These are phyloP conservation scores for Tuber magnatum DNA, from an alignment of 495 filamentous ascomycete species.

Conservation along the genomic window DNA sequence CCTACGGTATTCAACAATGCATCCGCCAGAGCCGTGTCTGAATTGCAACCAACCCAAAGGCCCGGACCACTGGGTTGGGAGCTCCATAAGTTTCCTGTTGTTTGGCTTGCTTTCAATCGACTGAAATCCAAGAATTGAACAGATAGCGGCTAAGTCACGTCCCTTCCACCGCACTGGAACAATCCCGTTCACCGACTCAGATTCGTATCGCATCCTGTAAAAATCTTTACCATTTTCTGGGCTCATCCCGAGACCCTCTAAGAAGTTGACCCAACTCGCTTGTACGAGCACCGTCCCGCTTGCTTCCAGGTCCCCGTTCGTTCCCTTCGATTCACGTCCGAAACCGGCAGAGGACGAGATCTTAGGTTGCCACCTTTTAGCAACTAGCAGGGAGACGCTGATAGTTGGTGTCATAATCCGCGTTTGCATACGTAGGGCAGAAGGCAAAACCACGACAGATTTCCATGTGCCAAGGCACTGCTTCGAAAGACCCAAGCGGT, in stretches of 20 bases:
- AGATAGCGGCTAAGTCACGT: conserved; percentile 28
- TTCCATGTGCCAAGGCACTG: conserved; percentile 29
- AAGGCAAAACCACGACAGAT: conserved; percentile 11
- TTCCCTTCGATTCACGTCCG: neutral
- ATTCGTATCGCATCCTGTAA: conserved; percentile 30
- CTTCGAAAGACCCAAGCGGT: conserved; percentile 24
- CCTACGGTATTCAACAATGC: conserved; percentile 30
- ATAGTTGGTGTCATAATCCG: conserved; percentile 26
- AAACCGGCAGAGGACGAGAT: conserved; percentile 20
- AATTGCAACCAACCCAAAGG: conserved; percentile 37
- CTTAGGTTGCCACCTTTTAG: conserved; percentile 6
- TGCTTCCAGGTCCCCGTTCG: conserved; percentile 14
- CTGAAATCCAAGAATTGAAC: conserved; percentile 36
- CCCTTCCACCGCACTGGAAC: conserved; percentile 38
- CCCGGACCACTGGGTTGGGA: conserved; percentile 33
- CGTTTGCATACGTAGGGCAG: conserved; percentile 21
- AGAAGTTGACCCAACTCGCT: conserved; percentile 34
- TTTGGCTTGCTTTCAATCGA: conserved; percentile 11
- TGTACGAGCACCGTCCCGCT: neutral
- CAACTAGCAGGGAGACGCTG: conserved; percentile 16
- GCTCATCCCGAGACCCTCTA: conserved; percentile 22
- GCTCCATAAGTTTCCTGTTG: conserved; percentile 19
- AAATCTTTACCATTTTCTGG: neutral
- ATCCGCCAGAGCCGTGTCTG: conserved; percentile 30
- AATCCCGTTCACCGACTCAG: conserved; percentile 32